These are phyloP conservation scores for Domatiomyces globalis DNA, from an alignment of 2,329 filamentous ascomycete genomes.

Conservation along the genomic window DNA sequence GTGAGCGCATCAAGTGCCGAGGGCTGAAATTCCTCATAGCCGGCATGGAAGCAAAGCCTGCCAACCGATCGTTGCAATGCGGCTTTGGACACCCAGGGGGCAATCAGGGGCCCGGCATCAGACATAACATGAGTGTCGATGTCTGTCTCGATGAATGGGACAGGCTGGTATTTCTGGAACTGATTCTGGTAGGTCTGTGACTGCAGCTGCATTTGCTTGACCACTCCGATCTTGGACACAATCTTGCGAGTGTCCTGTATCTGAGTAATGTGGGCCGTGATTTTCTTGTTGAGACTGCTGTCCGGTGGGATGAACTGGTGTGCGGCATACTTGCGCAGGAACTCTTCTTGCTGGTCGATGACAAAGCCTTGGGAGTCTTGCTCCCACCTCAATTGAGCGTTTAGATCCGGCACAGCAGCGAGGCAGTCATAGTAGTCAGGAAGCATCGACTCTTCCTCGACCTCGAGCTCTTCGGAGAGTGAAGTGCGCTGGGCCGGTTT, in stretches of 20 bases:
- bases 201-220: conserved; percentile 99
- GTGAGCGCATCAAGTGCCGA: conserved; percentile 83
- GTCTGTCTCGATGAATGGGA: conserved; percentile 76
- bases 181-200: conserved; percentile 97
- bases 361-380: conserved; percentile 82
- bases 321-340: conserved; percentile 58
- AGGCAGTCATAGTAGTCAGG: conserved; percentile 91
- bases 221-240: conserved; percentile 89
- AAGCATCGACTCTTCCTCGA: conserved; percentile 66
- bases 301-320: conserved; percentile 63
- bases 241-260: conserved; percentile 96
- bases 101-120: conserved; percentile 78
- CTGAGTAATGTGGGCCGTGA: conserved; percentile 82
- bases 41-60: conserved; percentile 89
- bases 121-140: conserved; percentile 79
- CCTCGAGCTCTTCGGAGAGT: conserved; percentile 87
- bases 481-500: conserved; percentile 48
- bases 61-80: conserved; percentile 81
- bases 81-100: conserved; percentile 63
- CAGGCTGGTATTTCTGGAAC: conserved; percentile 88
- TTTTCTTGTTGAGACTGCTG: conserved; percentile 59
- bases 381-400: conserved; percentile 65
- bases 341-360: conserved; percentile 76
- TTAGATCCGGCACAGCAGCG: conserved; percentile 72
- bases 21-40: conserved; percentile 93